Evolutionary conservation across 768 basidiomycete species (phyloP).

Genomic region (Pholiota microspora): DNA sequence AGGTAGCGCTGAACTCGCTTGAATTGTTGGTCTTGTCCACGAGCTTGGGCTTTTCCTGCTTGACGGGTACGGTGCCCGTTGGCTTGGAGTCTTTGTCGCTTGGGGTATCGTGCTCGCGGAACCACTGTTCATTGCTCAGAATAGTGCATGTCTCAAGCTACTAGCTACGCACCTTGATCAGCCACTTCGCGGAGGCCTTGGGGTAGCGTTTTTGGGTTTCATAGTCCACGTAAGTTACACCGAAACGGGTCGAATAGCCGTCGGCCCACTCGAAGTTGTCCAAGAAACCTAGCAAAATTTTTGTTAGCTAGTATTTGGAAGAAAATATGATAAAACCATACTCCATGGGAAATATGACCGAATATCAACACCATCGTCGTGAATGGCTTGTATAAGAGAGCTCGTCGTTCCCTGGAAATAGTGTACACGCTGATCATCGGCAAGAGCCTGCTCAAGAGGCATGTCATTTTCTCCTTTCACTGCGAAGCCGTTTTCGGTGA

Average conservation of each 20-base stretch:
- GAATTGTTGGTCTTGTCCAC: constrained; percentile 21
- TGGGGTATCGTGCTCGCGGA: constrained; percentile 31
- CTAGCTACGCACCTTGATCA: constrained; percentile 38
- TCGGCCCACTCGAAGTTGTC: constrained; percentile 82
- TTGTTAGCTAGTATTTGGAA: neutral
- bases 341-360: constrained; percentile 70
- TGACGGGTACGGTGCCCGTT: constrained; percentile 1
- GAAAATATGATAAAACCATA: constrained; percentile 27
- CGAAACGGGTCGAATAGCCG: constrained; percentile 66
- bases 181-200: constrained; percentile 59
- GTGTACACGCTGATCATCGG: constrained; percentile 62
- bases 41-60: constrained; percentile 11
- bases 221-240: constrained; percentile 72
- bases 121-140: constrained; percentile 30
- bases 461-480: constrained; percentile 61
- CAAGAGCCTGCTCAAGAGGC: constrained; percentile 50
- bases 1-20: constrained; percentile 24
- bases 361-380: constrained; percentile 62
- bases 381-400: constrained; percentile 53
- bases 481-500: constrained; percentile 76
- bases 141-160: neutral
- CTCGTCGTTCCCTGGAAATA: constrained; percentile 62
- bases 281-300: constrained; percentile 46
- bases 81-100: constrained; percentile 16
- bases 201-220: constrained; percentile 64